These are phyloP conservation scores for Penicillium sp. DNA, from an alignment of 2,329 filamentous ascomycete genomes.

Conservation along the genomic window DNA sequence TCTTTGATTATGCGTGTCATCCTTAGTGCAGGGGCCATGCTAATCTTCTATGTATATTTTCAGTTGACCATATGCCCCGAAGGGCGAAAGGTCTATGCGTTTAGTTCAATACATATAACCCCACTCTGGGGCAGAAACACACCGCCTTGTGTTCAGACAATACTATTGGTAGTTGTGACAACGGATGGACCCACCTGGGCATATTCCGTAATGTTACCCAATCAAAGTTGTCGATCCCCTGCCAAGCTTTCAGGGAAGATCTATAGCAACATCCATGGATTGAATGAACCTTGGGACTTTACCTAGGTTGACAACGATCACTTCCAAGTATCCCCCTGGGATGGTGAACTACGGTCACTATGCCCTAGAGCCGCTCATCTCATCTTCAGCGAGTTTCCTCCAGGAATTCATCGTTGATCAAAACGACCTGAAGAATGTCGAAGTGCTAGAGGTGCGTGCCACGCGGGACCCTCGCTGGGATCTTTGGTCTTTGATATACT, in stretches of 20 bases:
- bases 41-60: conserved; percentile 69
- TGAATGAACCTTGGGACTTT: too few species aligned
- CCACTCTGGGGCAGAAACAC: too few species aligned
- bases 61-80: conserved; percentile 51
- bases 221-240: too few species aligned
- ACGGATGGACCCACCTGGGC: too few species aligned
- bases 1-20: conserved; percentile 53
- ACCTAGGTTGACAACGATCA: too few species aligned
- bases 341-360: neutral
- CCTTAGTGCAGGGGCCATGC: conserved; percentile 82
- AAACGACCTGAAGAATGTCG: neutral
- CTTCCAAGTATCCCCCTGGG: neutral
- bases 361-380: neutral
- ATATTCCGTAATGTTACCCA: too few species aligned
- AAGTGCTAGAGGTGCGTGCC: neutral
- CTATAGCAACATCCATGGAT: too few species aligned
- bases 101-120: too few species aligned
- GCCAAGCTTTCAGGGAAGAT: too few species aligned
- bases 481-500: neutral
- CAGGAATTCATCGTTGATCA: neutral
- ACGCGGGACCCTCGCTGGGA: neutral
- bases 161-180: too few species aligned
- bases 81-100: too few species aligned
- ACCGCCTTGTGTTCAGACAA: too few species aligned
- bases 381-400: neutral